These are phyloP conservation scores for Ceraceosorus bombacis DNA, from an alignment of 1,284 basidiomycete genomes.

Conservation along the genomic window DNA sequence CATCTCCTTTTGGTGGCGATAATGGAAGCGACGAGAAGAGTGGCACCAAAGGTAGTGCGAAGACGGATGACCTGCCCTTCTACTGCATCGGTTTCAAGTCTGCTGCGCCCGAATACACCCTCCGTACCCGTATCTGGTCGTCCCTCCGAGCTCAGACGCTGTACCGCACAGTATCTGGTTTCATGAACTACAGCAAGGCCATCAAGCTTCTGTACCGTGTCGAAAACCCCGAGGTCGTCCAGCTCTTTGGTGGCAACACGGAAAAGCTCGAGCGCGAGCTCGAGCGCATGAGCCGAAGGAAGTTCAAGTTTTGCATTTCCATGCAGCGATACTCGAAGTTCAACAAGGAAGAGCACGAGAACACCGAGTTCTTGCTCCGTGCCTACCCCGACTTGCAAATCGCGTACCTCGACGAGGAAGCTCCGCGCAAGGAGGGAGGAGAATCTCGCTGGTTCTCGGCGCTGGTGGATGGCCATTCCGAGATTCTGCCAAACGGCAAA, in stretches of 20 bases:
- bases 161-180: constrained; percentile 95
- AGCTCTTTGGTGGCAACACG: constrained; percentile 92
- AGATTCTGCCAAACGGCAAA: constrained; percentile 80
- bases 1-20: constrained; percentile 64
- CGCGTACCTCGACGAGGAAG: constrained; percentile 95
- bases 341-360: constrained; percentile 98
- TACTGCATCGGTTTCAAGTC: constrained; percentile 99
- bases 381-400: constrained; percentile 99
- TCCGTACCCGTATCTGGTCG: constrained; percentile 98
- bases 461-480: constrained; percentile 94
- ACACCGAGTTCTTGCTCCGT: constrained; percentile 92
- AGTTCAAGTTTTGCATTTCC: constrained; percentile 98
- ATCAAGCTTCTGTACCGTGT: constrained; percentile 99
- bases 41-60: constrained; percentile 32
- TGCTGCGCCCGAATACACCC: constrained; percentile 92
- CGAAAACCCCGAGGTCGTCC: constrained; percentile 97
- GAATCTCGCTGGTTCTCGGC: constrained; percentile 92
- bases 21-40: constrained; percentile 40
- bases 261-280: constrained; percentile 93
- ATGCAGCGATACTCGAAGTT: constrained; percentile 99
- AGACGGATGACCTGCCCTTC: constrained; percentile 86
- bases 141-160: constrained; percentile 95
- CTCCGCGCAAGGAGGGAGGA: constrained; percentile 79
- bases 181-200: constrained; percentile 99
- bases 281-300: constrained; percentile 91